Conservation (phyloP, 1,284 basidiomycete species). For the Athelia psychrophila region DNA sequence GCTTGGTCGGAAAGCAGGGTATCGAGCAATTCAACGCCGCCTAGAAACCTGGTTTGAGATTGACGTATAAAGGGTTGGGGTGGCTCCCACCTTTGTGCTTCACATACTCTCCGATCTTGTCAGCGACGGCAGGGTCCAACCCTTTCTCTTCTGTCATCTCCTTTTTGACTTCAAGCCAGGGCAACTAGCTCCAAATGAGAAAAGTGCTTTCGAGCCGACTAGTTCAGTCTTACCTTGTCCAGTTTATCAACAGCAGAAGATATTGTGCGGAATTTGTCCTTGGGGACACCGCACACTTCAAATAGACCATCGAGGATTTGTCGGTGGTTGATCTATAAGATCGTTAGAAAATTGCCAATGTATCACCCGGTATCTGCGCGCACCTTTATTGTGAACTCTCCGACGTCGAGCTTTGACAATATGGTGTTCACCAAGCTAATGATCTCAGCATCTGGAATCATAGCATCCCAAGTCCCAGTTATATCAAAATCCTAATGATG, state of each 20-base stretch:
- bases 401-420: conserved; percentile 82
- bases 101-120: conserved; percentile 96
- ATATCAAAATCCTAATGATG: conserved; percentile 88
- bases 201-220: background rate
- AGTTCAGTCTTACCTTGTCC: conserved; percentile 71
- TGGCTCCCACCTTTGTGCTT: conserved; percentile 77
- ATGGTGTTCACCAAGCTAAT: conserved; percentile 84
- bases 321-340: conserved; percentile 85
- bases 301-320: conserved; percentile 98
- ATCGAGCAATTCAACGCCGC: conserved; percentile 78
- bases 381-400: conserved; percentile 93
- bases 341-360: background rate
- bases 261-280: conserved; percentile 91
- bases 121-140: conserved; percentile 79
- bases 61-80: background rate
- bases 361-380: conserved; percentile 9
- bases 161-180: conserved; percentile 91
- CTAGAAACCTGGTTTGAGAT: conserved; percentile 32
- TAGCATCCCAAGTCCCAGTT: conserved; percentile 89
- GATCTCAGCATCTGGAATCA: conserved; percentile 97
- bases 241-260: conserved; percentile 98
- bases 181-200: conserved; percentile 41
- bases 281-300: conserved; percentile 92
- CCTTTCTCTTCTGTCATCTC: conserved; percentile 98
- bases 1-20: conserved; percentile 67